phyloP scores from a whole-genome alignment of 805 yeast genomes.

The Ogataea salicorniae region DNA sequence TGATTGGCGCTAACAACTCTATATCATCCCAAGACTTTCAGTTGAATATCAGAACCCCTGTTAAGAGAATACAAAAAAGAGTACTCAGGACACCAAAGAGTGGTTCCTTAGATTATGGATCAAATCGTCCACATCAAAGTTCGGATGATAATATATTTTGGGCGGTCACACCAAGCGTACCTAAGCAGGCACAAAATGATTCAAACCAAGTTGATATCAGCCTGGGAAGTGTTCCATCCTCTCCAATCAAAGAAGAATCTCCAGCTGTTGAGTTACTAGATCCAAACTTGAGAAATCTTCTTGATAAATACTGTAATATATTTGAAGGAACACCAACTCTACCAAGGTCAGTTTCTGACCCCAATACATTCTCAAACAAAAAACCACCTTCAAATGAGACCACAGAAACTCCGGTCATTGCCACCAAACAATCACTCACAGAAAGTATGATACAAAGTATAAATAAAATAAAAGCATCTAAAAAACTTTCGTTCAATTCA shows the following conservation, averaged over 20 bases:
- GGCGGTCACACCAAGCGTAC: constrained; percentile 36
- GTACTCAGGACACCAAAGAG: constrained; percentile 4
- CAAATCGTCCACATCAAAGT: constrained; percentile 21
- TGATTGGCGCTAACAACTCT: constrained; percentile 2
- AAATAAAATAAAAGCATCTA: constrained; percentile 35
- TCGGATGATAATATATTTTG: constrained; percentile 36
- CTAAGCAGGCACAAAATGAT: constrained; percentile 9
- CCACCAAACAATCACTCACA: constrained; percentile 22
- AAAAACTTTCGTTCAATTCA: constrained; percentile 4
- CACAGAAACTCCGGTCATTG: constrained; percentile 19
- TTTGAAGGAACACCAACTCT: constrained; percentile 27
- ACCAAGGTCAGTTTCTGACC: constrained; percentile 20
- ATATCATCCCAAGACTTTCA: constrained; percentile 14
- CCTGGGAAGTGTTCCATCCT: constrained; percentile 31
- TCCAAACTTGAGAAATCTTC: constrained; percentile 27
- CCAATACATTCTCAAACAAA: constrained; percentile 33
- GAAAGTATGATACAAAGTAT: constrained; percentile 33
- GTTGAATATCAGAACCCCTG: constrained; percentile 19
- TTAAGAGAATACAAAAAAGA: constrained; percentile 3
- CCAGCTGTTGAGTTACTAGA: constrained; percentile 20
- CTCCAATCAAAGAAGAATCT: constrained; percentile 35
- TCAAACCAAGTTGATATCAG: constrained; percentile 13
- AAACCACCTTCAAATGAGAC: constrained; percentile 6
- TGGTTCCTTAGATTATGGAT: neutral
- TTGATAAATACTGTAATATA: constrained; percentile 39